A percentile compares a stretch with the other conserved stretches of the same genome.
Evolutionary conservation across 192 early-diverging fungal species (phyloP).

Genomic region (Lobosporangium transversale): DNA sequence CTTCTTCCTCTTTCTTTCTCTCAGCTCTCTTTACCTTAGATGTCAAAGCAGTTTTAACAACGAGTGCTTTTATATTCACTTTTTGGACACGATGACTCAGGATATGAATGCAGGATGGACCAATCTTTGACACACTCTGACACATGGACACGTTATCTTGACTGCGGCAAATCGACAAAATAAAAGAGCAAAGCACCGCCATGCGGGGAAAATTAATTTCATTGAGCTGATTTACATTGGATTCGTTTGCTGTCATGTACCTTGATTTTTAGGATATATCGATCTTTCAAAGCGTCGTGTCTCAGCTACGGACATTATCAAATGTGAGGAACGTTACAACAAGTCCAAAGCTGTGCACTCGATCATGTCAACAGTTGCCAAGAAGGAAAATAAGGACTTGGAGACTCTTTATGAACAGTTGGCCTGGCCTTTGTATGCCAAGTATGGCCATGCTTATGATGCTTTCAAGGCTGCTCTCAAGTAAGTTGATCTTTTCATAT

Average conservation of each 20-base stretch:
- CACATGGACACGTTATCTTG: no score
- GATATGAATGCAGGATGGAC: no score
- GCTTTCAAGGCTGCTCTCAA: slow-evolving; percentile 94
- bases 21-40: neutral
- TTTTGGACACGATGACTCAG: no score
- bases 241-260: no score
- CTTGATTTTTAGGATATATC: slow-evolving; percentile 98
- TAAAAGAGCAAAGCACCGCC: neutral
- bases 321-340: slow-evolving; percentile 93
- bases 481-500: no score
- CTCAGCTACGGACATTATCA: slow-evolving; percentile 84
- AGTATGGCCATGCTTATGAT: slow-evolving; percentile 97
- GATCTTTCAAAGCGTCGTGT: slow-evolving; percentile 97
- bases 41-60: no score
- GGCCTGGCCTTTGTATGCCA: slow-evolving; percentile 95
- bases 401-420: slow-evolving; percentile 86
- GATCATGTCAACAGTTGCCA: slow-evolving; percentile 89
- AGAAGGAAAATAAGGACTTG: slow-evolving; percentile 82
- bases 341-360: slow-evolving; percentile 92
- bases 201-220: neutral
- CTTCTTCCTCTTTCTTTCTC: neutral
- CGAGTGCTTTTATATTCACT: no score
- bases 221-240: no score
- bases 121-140: no score
- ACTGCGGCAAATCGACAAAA: slow-evolving; percentile 1